Base-by-base conservation (phyloP, 1,284 basidiomycete genomes). In the Trichosporon sp. region DNA sequence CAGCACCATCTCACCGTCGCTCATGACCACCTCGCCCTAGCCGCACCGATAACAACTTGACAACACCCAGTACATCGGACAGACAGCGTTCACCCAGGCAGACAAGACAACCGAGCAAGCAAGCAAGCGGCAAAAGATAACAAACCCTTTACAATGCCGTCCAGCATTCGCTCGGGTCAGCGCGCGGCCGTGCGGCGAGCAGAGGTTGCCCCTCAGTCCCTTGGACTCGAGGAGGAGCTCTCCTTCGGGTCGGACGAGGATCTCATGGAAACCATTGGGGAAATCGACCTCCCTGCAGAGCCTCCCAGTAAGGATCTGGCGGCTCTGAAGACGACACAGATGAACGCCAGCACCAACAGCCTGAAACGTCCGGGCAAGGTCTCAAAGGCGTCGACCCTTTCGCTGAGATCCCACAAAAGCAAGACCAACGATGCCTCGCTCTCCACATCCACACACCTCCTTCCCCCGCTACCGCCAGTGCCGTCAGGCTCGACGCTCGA, bases 191-290 rank as follows among this genome's bases (percentile, higher is more conserved):
- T 31, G 14, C 36, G 19, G 36, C 32, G 25, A 16, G n/a, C 52
- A 6, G 62, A 59, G 27, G 44, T 23, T 10, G 59, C 59, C 16
- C 19, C 37, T 8, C 58, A 57, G 33, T 66, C 67, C 4, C 61
- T 76, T 13, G 75, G 75, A n/a, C 70, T 77, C n/a, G 75, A 77
- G 56, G 75, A 77, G 59, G 75, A 77, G 65, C 66, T 74, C 10
- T 70, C 72, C 1, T 77, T 74, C 61, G 74, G 72, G 13, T 72
- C 72, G 9, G 73, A 76, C 59, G 75, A 77, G 59, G 75, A 77
- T 61, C 65, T 73, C 16, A 63, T 77, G 59, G 73, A 73, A 44
- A 67, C 71, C 11, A 70, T 76, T 14, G 74, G 74, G 16, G 75
- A 75, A 40, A 66, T 68, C 21, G 36, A 59, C 1, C n/a, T 69